These are phyloP conservation scores for Stentor roeselii DNA, from an alignment of 73 alveolate genomes.

Conservation along the genomic window DNA sequence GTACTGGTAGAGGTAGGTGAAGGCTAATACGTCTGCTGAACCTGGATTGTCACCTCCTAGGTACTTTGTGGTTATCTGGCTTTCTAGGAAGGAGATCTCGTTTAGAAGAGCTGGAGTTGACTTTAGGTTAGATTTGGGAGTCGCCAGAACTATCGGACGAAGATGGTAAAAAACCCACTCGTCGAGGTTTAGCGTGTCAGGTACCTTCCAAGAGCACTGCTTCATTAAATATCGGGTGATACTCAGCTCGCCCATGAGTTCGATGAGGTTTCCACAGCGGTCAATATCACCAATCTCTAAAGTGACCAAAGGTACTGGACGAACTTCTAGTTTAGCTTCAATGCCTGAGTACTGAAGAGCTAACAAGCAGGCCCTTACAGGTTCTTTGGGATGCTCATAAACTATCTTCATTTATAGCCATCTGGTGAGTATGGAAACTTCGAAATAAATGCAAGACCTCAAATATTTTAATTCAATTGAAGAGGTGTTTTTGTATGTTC, in stretches of 20 bases:
- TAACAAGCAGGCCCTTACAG: slow-evolving; percentile 6
- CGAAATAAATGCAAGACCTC: not conserved
- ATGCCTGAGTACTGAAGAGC: slow-evolving; percentile 9
- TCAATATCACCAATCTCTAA: not conserved
- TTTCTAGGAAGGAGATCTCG: not conserved
- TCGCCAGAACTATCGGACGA: not conserved
- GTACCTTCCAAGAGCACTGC: slow-evolving; percentile 17
- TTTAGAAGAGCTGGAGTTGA: not conserved
- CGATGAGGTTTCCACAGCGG: not conserved
- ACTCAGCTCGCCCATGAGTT: slow-evolving; percentile 23
- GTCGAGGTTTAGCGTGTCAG: slow-evolving; percentile 8
- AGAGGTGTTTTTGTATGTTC: no score
- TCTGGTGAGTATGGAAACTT: not conserved
- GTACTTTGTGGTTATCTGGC: not conserved
- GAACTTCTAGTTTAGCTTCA: not conserved
- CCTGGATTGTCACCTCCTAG: not conserved
- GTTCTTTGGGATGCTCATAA: slow-evolving; percentile 19
- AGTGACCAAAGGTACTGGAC: not conserved
- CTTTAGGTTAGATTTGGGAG: slow-evolving; percentile 9
- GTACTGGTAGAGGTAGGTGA: slow-evolving; percentile 2
- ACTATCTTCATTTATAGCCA: slow-evolving; percentile 9
- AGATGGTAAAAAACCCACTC: slow-evolving; percentile 20
- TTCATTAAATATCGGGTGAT: slow-evolving; percentile 5
- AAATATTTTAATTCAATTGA: no score
- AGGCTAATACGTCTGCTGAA: slow-evolving; percentile 1